Evolutionary conservation across 2,329 filamentous ascomycete genomes (phyloP).

Genomic region (Fragosphaeria purpurea): DNA sequence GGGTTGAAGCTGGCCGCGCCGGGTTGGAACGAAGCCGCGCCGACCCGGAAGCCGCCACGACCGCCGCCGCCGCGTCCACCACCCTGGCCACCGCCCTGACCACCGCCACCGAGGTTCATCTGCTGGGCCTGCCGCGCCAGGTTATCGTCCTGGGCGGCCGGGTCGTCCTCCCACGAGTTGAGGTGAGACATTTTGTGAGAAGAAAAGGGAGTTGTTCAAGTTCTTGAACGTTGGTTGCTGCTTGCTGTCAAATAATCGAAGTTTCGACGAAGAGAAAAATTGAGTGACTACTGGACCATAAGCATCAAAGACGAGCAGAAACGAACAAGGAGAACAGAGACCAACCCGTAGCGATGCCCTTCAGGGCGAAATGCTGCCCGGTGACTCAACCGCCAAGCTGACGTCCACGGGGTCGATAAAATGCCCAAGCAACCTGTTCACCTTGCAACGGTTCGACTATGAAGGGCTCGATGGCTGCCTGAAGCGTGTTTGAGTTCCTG

Average conservation of each 20-base stretch:
- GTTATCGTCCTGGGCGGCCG: conserved; percentile 64
- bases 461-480: too few species aligned
- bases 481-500: too few species aligned
- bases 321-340: too few species aligned
- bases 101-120: conserved; percentile 56
- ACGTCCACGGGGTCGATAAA: not conserved
- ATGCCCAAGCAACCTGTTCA: too few species aligned
- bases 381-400: not conserved
- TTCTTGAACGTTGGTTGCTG: too few species aligned
- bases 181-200: conserved; percentile 46
- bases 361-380: not conserved
- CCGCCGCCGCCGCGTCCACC: conserved; percentile 7
- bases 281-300: too few species aligned
- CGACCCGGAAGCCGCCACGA: conserved; percentile 51
- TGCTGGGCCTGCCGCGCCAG: conserved; percentile 69
- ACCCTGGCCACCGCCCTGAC: conserved; percentile 18
- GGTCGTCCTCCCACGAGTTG: conserved; percentile 92
- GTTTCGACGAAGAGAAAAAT: too few species aligned
- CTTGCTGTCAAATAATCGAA: too few species aligned
- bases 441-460: too few species aligned
- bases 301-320: too few species aligned
- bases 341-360: too few species aligned
- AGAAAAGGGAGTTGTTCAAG: not conserved
- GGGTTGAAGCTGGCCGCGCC: conserved; percentile 55
- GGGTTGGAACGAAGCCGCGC: conserved; percentile 62